phyloP scores from a whole-genome alignment of 164 flowering plant species.

The Tinospora cordifolia region DNA sequence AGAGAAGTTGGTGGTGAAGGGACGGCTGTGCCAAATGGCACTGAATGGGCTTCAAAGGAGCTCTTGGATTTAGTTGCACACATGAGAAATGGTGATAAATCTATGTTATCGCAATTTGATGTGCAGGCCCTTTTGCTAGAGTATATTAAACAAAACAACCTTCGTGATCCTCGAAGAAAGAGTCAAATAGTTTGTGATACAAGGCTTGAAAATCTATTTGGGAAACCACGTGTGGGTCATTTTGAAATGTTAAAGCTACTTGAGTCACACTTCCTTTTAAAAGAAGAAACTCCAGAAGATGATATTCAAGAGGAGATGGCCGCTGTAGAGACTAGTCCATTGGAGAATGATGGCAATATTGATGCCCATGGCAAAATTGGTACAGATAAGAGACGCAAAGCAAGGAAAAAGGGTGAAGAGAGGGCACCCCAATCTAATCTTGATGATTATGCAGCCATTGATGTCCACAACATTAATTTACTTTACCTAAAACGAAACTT shows the following conservation, averaged over 20 bases:
- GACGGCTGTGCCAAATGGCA: constrained; percentile 25
- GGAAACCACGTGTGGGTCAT: constrained; percentile 87
- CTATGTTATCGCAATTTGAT: constrained; percentile 68
- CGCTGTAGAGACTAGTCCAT: constrained; percentile 49
- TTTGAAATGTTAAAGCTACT: constrained; percentile 96
- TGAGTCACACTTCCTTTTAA: constrained; percentile 75
- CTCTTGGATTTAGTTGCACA: constrained; percentile 89
- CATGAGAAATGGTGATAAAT: constrained; percentile 75
- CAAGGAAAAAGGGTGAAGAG: constrained; percentile 50
- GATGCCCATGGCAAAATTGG: constrained; percentile 33
- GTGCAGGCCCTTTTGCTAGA: constrained; percentile 79
- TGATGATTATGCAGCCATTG: constrained; percentile 93
- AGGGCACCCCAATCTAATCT: constrained; percentile 54
- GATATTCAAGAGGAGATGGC: constrained; percentile 60
- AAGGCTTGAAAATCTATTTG: constrained; percentile 69
- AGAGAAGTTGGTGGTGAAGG: constrained; percentile 20
- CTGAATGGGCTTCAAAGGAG: constrained; percentile 86
- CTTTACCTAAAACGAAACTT: constrained; percentile 72
- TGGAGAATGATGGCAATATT: constrained; percentile 46
- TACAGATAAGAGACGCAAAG: constrained; percentile 58
- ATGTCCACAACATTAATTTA: constrained; percentile 76
- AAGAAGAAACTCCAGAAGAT: constrained; percentile 55
- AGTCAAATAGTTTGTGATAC: constrained; percentile 87
- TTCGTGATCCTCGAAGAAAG: constrained; percentile 83
- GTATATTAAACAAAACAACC: constrained; percentile 76